A percentile compares a stretch with the other conserved stretches of the same genome.
These are phyloP conservation scores for Shiraia sp. DNA, from an alignment of 2,329 filamentous ascomycete species.

Conservation along the genomic window DNA sequence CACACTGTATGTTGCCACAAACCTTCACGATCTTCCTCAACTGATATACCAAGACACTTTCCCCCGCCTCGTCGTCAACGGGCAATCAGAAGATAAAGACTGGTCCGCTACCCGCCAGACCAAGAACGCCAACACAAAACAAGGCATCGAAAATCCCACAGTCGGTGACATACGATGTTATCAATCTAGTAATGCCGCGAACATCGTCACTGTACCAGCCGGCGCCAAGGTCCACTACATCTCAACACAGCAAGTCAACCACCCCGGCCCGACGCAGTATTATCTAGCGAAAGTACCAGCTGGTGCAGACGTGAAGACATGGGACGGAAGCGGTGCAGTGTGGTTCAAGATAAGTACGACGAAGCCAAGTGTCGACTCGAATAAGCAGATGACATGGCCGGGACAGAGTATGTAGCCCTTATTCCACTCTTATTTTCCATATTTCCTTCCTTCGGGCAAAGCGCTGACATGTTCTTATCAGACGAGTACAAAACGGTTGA, in stretches of 20 bases:
- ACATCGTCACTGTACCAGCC: slow-evolving; percentile 26
- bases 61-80: slow-evolving; percentile 29
- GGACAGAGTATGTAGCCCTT: slow-evolving; percentile 31
- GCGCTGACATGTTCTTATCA: no score
- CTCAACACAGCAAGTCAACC: slow-evolving; percentile 36
- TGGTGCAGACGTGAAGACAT: slow-evolving; percentile 24
- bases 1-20: slow-evolving; percentile 23
- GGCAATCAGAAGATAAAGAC: slow-evolving; percentile 28
- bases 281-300: slow-evolving; percentile 34
- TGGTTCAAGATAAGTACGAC: slow-evolving; percentile 36
- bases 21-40: not conserved
- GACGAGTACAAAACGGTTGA: slow-evolving; percentile 37
- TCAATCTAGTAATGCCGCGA: slow-evolving; percentile 21
- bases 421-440: not conserved
- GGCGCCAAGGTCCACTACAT: slow-evolving; percentile 33
- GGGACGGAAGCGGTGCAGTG: slow-evolving; percentile 31
- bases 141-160: slow-evolving; percentile 35
- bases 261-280: slow-evolving; percentile 36
- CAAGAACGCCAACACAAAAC: slow-evolving; percentile 34
- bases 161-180: slow-evolving; percentile 36
- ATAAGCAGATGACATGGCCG: slow-evolving; percentile 37
- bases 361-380: slow-evolving; percentile 27
- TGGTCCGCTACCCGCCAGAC: slow-evolving; percentile 30
- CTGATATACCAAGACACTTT: slow-evolving; percentile 27
- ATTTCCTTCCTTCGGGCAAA: no score